Evolutionary conservation across 164 flowering plant species (phyloP), one percentile per base, ranked within the genome.

Genomic region (Houttuynia cordata): DNA sequence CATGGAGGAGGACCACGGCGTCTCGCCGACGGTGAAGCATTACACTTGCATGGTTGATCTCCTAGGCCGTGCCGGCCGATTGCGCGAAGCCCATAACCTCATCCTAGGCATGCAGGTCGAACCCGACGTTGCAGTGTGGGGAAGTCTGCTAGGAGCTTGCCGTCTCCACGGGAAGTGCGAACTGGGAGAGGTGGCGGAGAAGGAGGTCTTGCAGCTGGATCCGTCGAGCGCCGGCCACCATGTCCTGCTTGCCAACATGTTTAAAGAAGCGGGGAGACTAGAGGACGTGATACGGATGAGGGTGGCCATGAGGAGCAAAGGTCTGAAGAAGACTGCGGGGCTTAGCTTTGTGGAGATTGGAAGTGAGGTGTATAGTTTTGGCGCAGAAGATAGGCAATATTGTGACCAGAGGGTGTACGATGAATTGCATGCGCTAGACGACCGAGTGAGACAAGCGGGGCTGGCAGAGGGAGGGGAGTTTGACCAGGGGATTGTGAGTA

Each of bases 1-100:
- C 57, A 72, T 72, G 75, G 19, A 20, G 75, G 19, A 20, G 18
- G 64, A 62, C 20, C 59, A 71, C 58, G 64, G 75, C 8, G 42
- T 72, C 59, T 18, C 58, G 24, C 75, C 75, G 39, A 58, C 66
- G 10, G 57, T 41, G 2, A 72, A 56, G 24, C 75, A 72, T 47
- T 72, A 61, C 49, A 51, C 68, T 49, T 72, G 75, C 56, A 62
- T 72, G 69, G 68, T 72, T 3, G 75, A 72, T 68, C 68, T 72
- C 41, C 57, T 72, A 1, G 71, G 75, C 42, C 65, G 75, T 17
- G 68, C 71, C 23, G 75, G 75, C 37, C 24, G 51, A 22, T 71
- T 72, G 9, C 37, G 53, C 18, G 72, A 72, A 41, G 75, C 75
- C 53, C 50, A 65, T 39, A 58, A 65, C 34, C 59, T 72, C 24